Conservation (phyloP, 2,329 filamentous ascomycete species). For the Arthrocladium fulminans region DNA sequence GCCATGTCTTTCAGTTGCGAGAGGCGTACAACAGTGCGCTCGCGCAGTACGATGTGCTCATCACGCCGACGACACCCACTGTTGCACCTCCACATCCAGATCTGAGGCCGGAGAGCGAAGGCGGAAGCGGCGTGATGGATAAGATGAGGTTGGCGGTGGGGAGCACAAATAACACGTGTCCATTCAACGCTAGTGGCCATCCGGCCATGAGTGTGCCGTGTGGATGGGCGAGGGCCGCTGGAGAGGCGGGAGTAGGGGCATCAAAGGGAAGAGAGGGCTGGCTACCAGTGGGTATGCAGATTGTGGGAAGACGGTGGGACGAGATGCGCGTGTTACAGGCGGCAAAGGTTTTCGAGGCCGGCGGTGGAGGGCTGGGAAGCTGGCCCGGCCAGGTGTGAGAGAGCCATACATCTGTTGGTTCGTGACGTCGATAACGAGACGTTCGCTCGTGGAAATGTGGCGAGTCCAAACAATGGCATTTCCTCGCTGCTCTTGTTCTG, state of each 20-base stretch:
- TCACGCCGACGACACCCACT: constrained; percentile 41
- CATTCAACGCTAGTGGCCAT: constrained; percentile 45
- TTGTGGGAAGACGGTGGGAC: constrained; percentile 31
- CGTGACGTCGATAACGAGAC: too few species aligned
- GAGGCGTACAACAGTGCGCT: constrained; percentile 42
- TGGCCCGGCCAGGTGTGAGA: background rate
- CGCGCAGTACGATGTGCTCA: constrained; percentile 38
- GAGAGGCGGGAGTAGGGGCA: background rate
- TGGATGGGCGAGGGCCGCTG: constrained; percentile 22
- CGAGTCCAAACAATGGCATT: too few species aligned
- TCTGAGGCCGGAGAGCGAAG: constrained; percentile 18
- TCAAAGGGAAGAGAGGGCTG: background rate
- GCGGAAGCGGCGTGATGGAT: constrained; percentile 29
- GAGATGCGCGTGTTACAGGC: constrained; percentile 25
- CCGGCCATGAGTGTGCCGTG: constrained; percentile 42
- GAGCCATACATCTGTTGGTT: too few species aligned
- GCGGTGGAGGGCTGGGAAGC: constrained; percentile 1
- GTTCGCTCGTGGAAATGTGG: too few species aligned
- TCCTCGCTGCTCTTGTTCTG: too few species aligned
- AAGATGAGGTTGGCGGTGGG: constrained; percentile 39
- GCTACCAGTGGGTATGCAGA: constrained; percentile 33
- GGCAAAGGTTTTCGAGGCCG: constrained; percentile 11
- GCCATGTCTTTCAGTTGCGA: constrained; percentile 39
- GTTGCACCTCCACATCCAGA: constrained; percentile 37
- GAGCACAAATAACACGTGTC: constrained; percentile 37